These are phyloP conservation scores for Lepiota brunneoincarnata DNA, from an alignment of 768 basidiomycete species.

Conservation along the genomic window DNA sequence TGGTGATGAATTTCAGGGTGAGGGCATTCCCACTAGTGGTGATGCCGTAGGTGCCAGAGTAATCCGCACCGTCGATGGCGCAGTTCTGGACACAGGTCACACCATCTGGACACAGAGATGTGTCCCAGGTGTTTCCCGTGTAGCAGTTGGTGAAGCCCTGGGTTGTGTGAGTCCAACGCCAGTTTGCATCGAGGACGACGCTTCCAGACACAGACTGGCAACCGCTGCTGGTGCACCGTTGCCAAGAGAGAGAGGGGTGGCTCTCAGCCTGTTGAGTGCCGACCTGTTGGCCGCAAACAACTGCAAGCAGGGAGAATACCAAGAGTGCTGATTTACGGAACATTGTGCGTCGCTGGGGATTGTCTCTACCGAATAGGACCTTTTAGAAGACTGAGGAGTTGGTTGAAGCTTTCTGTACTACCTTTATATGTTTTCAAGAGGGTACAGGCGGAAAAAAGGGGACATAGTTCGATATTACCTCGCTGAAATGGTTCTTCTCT, in stretches of 20 bases:
- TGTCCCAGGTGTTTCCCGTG: constrained; percentile 26
- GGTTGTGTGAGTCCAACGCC: constrained; percentile 38
- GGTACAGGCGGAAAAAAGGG: background rate
- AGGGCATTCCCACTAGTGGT: constrained; percentile 35
- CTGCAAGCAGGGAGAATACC: constrained; percentile 24
- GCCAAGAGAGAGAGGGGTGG: constrained; percentile 37
- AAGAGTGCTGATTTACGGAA: constrained; percentile 19
- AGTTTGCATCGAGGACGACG: constrained; percentile 42
- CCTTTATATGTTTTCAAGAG: background rate
- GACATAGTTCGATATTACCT: background rate
- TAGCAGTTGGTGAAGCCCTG: constrained; percentile 25
- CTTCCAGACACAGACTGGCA: constrained; percentile 24
- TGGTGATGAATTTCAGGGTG: constrained; percentile 36
- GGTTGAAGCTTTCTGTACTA: background rate
- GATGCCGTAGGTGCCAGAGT: constrained; percentile 25
- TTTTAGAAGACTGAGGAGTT: background rate
- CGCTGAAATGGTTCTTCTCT: background rate
- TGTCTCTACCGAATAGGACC: background rate
- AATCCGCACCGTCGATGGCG: constrained; percentile 31
- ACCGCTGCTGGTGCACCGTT: constrained; percentile 34
- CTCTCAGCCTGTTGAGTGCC: constrained; percentile 39
- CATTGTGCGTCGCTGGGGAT: background rate
- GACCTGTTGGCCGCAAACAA: constrained; percentile 39
- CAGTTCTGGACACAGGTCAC: constrained; percentile 34
- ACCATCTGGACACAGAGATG: constrained; percentile 37